Evolutionary conservation across 345 rosid genomes (phyloP).

Genomic region (Cardamine occulta): DNA sequence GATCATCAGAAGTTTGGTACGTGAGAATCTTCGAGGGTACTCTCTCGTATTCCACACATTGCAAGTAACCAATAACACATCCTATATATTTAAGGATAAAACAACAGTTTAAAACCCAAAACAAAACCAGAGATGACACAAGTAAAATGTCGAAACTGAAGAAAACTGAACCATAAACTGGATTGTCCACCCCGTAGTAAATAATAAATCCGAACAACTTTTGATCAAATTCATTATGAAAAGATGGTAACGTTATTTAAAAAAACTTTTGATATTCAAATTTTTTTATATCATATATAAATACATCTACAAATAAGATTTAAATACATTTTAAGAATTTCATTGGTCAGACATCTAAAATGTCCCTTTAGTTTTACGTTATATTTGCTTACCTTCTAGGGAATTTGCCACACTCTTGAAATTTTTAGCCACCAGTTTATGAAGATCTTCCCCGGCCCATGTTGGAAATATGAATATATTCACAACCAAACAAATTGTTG

Average conservation of each 20-base stretch:
- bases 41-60: constrained; percentile 74
- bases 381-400: constrained; percentile 61
- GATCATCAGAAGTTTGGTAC: constrained; percentile 87
- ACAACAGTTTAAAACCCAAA: not conserved
- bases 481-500: constrained; percentile 60
- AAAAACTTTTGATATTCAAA: not conserved
- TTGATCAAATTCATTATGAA: not conserved
- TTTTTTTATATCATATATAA: not conserved
- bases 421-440: constrained; percentile 75
- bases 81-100: constrained; percentile 43
- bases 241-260: not conserved
- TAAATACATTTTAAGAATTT: not conserved
- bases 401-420: constrained; percentile 78
- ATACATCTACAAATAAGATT: not conserved
- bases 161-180: not conserved
- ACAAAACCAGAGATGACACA: not conserved
- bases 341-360: not conserved
- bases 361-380: not conserved
- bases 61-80: constrained; percentile 73
- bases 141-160: not conserved
- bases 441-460: constrained; percentile 93
- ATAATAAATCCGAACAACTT: not conserved
- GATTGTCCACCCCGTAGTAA: not conserved
- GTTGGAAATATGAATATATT: constrained; percentile 71
- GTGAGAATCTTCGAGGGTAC: constrained; percentile 79